These are phyloP conservation scores for Bolboschoenus planiculmis DNA, from an alignment of 176 grass and related monocot species.

Conservation along the genomic window DNA sequence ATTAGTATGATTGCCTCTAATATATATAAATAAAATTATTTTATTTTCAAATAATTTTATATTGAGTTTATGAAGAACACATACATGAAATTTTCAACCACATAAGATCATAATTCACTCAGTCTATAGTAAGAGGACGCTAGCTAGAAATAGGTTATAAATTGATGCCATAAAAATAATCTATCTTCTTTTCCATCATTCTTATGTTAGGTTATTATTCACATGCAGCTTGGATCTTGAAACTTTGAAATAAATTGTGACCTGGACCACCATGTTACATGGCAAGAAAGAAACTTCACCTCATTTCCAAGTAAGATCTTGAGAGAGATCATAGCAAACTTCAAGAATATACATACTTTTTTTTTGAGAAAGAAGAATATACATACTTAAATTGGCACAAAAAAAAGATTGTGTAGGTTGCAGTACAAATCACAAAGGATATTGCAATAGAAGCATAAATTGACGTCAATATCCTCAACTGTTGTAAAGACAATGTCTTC, in stretches of 20 bases:
- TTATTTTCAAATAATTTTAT: not conserved
- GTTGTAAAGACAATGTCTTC: too few relatives aligned
- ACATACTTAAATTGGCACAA: constrained; percentile 6
- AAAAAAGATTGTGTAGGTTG: constrained; percentile 17
- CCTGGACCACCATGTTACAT: constrained; percentile 7
- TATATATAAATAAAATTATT: not conserved
- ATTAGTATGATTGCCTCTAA: not conserved
- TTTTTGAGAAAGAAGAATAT: not conserved
- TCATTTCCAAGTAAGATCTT: constrained; percentile 5
- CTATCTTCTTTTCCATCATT: not conserved
- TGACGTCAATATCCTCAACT: too few relatives aligned
- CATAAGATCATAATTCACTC: not conserved
- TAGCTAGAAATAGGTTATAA: not conserved
- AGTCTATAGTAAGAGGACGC: not conserved
- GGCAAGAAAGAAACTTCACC: constrained; percentile 4
- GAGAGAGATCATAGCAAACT: constrained; percentile 5
- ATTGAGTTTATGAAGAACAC: not conserved
- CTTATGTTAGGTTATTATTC: constrained; percentile 5
- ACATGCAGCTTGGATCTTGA: not conserved
- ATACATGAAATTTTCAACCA: not conserved
- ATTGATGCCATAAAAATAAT: not conserved
- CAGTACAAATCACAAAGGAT: constrained; percentile 22
- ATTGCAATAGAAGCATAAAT: not conserved
- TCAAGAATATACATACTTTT: not conserved
- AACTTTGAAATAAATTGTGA: not conserved